phyloP scores from a whole-genome alignment of 805 yeast genomes.

The Tetrapisispora taiwanensis region DNA sequence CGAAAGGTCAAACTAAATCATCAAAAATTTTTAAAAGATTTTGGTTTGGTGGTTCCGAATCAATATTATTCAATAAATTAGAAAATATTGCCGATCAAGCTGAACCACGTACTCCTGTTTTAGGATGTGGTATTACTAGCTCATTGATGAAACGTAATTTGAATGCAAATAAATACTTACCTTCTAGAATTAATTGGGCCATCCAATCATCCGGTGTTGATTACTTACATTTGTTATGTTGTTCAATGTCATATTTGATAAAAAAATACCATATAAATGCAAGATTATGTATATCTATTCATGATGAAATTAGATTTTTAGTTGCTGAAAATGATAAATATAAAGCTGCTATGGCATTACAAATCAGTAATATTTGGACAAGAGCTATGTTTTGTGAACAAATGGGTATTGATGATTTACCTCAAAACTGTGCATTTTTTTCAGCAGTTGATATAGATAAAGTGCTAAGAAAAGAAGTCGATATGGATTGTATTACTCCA shows the following conservation, averaged over 20 bases:
- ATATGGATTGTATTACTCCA: constrained; percentile 83
- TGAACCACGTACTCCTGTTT: constrained; percentile 77
- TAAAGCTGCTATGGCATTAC: constrained; percentile 71
- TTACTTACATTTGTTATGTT: constrained; percentile 72
- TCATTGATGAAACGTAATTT: constrained; percentile 64
- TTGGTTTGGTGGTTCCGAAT: constrained; percentile 90
- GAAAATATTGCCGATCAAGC: constrained; percentile 79
- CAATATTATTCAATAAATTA: constrained; percentile 78
- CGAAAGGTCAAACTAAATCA: constrained; percentile 58
- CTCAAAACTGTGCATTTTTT: constrained; percentile 92
- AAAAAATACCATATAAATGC: constrained; percentile 59
- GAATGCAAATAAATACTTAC: constrained; percentile 52
- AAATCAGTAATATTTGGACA: constrained; percentile 89
- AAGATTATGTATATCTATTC: constrained; percentile 77
- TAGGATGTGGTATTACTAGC: constrained; percentile 87
- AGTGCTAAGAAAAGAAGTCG: constrained; percentile 87
- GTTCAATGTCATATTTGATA: constrained; percentile 78
- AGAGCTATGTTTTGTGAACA: constrained; percentile 92
- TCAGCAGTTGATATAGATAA: constrained; percentile 87
- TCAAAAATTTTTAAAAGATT: constrained; percentile 29
- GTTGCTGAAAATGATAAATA: constrained; percentile 66
- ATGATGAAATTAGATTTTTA: constrained; percentile 84
- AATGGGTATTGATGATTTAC: constrained; percentile 77
- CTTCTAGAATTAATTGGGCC: constrained; percentile 94
- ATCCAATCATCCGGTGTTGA: constrained; percentile 98